Conservation (phyloP, 2,329 filamentous ascomycete species). For the Cercospora sp. region DNA sequence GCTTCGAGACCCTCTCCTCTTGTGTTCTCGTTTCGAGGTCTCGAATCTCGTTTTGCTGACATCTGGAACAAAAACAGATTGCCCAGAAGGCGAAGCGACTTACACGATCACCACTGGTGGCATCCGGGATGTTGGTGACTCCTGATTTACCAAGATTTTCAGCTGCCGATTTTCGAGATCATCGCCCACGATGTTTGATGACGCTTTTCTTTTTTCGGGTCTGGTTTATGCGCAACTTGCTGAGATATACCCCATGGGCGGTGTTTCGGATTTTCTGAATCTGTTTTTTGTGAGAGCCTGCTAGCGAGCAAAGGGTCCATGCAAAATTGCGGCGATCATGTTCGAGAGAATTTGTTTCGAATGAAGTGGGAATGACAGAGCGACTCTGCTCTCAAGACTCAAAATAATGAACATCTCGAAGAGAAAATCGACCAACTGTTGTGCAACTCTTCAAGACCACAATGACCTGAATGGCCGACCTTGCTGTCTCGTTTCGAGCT, state of each 20-base stretch:
- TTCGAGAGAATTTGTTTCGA: neutral
- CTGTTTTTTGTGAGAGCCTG: neutral
- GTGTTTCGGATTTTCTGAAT: neutral
- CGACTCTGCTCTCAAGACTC: neutral
- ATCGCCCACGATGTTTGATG: neutral
- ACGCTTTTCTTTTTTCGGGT: neutral
- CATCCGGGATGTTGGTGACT: constrained; percentile 67
- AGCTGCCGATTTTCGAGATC: neutral
- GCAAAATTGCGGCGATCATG: neutral
- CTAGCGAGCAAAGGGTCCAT: neutral
- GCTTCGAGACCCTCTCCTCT: neutral
- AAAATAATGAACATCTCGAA: neutral
- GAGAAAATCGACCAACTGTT: neutral
- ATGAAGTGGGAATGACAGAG: neutral
- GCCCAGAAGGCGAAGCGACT: constrained; percentile 67
- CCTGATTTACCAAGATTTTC: constrained; percentile 37
- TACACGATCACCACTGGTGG: constrained; percentile 70
- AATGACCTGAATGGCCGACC: neutral
- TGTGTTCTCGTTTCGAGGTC: neutral
- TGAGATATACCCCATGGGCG: neutral
- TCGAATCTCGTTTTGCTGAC: neutral
- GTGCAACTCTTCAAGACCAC: neutral
- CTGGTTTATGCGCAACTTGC: neutral
- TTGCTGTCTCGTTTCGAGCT: neutral
- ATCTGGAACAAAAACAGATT: constrained; percentile 57